Base-by-base conservation (phyloP, 805 yeast genomes). In the Candida insectorum region DNA sequence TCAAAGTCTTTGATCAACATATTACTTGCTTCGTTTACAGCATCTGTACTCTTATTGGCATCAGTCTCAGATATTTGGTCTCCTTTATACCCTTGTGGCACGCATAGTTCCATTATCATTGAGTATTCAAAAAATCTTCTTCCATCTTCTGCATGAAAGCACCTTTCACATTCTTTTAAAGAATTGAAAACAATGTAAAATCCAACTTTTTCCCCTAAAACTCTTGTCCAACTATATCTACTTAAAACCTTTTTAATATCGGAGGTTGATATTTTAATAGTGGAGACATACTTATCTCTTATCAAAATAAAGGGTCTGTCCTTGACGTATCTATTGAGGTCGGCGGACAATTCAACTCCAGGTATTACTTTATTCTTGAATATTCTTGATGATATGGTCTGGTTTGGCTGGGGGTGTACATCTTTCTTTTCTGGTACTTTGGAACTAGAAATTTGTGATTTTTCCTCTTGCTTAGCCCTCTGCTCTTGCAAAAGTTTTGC, bases 171-270 rank as follows among this genome's bases (percentile, higher is more conserved):
- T 40, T 80, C 85, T 22, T 57, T 57, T 10, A 70, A 55, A 12
- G 72, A 66, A 45, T 78, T 77, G 56, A 87, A 87, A 1, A 85
- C 79, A 24, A 86, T 65, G 46, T 73, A 86, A 45, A 81, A 81
- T 0, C 96, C 96, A 1, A 70, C 54, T 28, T 54, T 56, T 43
- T 83, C 89, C 4, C 77, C 68, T 30, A 82, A 51, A 2, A 86
- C 75, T 34, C 84, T 65, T 0, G 78, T 73, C 79, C 87, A 82
- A 34, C 73, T 75, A 49, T 81, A 81, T 30, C 69, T 72, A 25
- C 69, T 69, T 20, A 86, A 60, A 19, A 69, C 65, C 17, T 72
- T 66, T 46, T 83, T 79, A 34, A 87, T 61, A 48, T 81, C 86
- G 33, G 66, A 68, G 2, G 77, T 62, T 11, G 69, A 60, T 1